These are phyloP conservation scores for Piper betle DNA, from an alignment of 164 flowering plant species.

Conservation along the genomic window DNA sequence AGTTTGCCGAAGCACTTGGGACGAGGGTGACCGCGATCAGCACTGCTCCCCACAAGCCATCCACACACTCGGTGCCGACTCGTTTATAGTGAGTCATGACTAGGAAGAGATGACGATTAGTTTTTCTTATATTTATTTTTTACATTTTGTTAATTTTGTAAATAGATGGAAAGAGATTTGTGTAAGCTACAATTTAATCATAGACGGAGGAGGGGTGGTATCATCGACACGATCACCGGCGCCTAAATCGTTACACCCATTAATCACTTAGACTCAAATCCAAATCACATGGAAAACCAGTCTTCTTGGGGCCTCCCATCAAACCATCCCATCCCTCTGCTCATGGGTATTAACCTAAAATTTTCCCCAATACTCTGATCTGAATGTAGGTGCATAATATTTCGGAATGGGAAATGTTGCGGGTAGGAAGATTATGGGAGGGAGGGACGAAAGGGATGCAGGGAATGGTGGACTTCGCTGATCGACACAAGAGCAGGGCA, in stretches of 20 bases:
- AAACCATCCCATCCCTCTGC: not conserved
- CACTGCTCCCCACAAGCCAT: not conserved
- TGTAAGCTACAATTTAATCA: not conserved
- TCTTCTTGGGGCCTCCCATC: not conserved
- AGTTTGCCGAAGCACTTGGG: slow-evolving; percentile 1
- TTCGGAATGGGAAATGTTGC: not conserved
- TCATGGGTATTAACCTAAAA: not conserved
- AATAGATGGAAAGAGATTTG: too few species aligned
- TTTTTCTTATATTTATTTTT: too few species aligned
- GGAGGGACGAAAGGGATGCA: slow-evolving; percentile 59
- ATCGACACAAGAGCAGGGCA: slow-evolving; percentile 28
- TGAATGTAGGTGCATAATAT: not conserved
- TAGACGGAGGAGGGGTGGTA: slow-evolving; percentile 4
- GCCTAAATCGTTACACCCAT: not conserved
- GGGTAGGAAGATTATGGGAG: slow-evolving; percentile 40
- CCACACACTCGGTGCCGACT: slow-evolving; percentile 27
- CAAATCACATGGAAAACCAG: not conserved
- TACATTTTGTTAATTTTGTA: too few species aligned
- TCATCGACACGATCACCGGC: slow-evolving; percentile 3
- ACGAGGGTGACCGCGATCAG: slow-evolving; percentile 4
- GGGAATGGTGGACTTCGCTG: slow-evolving; percentile 53
- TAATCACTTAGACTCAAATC: not conserved
- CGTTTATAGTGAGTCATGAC: slow-evolving; percentile 28
- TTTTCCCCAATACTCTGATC: too few species aligned
- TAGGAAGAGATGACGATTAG: slow-evolving; percentile 25